Evolutionary conservation across 1,284 basidiomycete genomes (phyloP).

Genomic region (Ustilago hordei): DNA sequence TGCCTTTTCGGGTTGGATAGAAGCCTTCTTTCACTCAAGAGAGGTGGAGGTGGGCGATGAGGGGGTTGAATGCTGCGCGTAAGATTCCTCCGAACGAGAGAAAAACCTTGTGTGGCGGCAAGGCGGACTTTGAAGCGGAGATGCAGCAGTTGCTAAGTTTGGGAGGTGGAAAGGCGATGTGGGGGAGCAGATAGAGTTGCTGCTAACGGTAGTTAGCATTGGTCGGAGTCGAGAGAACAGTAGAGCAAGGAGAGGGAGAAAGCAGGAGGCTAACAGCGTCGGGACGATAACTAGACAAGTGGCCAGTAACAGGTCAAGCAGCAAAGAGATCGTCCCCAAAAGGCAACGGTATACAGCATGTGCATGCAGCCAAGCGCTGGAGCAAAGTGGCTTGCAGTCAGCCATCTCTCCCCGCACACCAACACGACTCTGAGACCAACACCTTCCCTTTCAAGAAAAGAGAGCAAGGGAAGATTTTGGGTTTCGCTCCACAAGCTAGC

Average conservation of each 20-base stretch:
- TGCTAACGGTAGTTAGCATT: not conserved
- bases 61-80: slow-evolving; percentile 9
- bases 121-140: slow-evolving; percentile 22
- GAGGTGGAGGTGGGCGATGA: not conserved
- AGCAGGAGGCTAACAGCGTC: slow-evolving; percentile 23
- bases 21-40: not conserved
- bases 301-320: slow-evolving; percentile 5
- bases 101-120: slow-evolving; percentile 26
- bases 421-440: slow-evolving; percentile 23
- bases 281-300: slow-evolving; percentile 11
- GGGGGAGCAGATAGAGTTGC: slow-evolving; percentile 8
- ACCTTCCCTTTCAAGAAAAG: slow-evolving; percentile 4
- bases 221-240: not conserved
- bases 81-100: slow-evolving; percentile 22
- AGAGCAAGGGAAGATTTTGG: slow-evolving; percentile 1
- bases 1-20: not conserved
- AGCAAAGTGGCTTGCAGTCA: not conserved
- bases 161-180: not conserved
- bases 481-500: slow-evolving; percentile 6
- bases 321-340: slow-evolving; percentile 14
- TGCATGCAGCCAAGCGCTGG: slow-evolving; percentile 1
- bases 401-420: not conserved
- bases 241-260: slow-evolving; percentile 1
- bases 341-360: not conserved
- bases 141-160: slow-evolving; percentile 1